A percentile compares a stretch with the other conserved stretches of the same genome.
phyloP scores from a whole-genome alignment of 192 early-diverging fungal species.

The Diversispora epigaea region DNA sequence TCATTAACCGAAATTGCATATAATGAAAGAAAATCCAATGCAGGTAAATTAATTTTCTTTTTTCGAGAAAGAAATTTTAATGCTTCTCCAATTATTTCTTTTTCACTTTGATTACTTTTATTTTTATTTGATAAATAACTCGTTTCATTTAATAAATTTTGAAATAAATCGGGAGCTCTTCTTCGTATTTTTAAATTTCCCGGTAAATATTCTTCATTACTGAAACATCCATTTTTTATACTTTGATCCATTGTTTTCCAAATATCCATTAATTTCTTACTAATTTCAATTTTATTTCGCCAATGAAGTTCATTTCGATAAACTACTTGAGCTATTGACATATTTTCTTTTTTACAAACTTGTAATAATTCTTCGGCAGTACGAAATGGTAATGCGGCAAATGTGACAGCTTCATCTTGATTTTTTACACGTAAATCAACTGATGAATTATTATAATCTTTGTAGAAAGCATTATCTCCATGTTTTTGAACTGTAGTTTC shows the following conservation, averaged over 20 bases:
- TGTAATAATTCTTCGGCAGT: constrained; percentile 76
- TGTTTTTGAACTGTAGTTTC: constrained; percentile 73
- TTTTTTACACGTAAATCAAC: constrained; percentile 50
- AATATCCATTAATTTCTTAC: constrained; percentile 68
- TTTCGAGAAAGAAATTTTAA: neutral
- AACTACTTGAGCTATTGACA: constrained; percentile 95
- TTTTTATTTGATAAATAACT: constrained; percentile 37
- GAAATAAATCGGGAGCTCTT: constrained; percentile 83
- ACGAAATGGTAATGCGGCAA: constrained; percentile 78
- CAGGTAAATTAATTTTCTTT: constrained; percentile 69
- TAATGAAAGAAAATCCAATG: constrained; percentile 86
- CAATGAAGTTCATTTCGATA: constrained; percentile 92
- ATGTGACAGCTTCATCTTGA: constrained; percentile 64
- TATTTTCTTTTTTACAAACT: constrained; percentile 76
- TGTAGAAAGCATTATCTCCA: constrained; percentile 57
- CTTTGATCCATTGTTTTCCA: constrained; percentile 94
- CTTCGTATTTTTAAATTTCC: constrained; percentile 79
- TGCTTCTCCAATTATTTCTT: too few species aligned
- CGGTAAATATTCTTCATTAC: constrained; percentile 65
- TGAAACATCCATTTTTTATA: constrained; percentile 73
- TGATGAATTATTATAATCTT: constrained; percentile 39
- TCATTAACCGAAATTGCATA: constrained; percentile 98
- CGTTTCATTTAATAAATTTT: constrained; percentile 79
- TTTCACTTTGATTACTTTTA: too few species aligned
- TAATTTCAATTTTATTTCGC: constrained; percentile 80